These are phyloP conservation scores for Thecaphora thlaspeos DNA, from an alignment of 1,284 basidiomycete species.

Conservation along the genomic window DNA sequence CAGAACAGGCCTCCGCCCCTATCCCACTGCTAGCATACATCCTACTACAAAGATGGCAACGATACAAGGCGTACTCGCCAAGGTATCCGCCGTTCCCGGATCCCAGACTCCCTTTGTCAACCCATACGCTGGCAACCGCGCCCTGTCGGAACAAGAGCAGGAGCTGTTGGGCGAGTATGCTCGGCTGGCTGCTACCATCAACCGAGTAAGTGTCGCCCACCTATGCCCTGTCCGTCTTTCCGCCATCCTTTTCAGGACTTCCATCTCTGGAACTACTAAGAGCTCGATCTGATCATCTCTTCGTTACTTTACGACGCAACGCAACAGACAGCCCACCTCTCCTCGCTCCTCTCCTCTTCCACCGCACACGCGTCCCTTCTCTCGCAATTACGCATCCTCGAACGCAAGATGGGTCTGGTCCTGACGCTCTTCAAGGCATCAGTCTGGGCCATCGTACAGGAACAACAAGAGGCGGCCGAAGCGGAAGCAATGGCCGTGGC, in stretches of 20 bases:
- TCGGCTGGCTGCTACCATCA: constrained; percentile 47
- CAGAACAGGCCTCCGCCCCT: too few species aligned
- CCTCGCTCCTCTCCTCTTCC: constrained; percentile 60
- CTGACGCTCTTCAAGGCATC: constrained; percentile 80
- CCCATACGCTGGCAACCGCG: constrained; percentile 48
- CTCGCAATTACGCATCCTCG: constrained; percentile 75
- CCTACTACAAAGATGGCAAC: constrained; percentile 21
- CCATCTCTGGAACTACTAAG: too few species aligned
- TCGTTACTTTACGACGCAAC: constrained; percentile 72
- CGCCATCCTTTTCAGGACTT: constrained; percentile 1
- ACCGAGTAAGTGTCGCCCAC: constrained; percentile 32
- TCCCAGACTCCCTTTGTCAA: constrained; percentile 35
- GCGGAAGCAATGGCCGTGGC: constrained; percentile 32
- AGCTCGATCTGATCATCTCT: too few species aligned
- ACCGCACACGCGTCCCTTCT: constrained; percentile 74
- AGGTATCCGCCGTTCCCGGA: constrained; percentile 25
- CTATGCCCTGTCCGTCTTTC: too few species aligned
- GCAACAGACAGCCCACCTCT: constrained; percentile 60
- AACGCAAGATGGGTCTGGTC: constrained; percentile 88
- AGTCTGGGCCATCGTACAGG: constrained; percentile 89
- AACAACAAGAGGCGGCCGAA: constrained; percentile 68
- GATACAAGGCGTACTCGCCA: constrained; percentile 28
- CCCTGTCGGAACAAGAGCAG: constrained; percentile 40
- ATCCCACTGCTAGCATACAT: too few species aligned
- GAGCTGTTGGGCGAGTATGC: constrained; percentile 53